phyloP scores from a whole-genome alignment of 768 basidiomycete species.

The Brasilioporus rufonigricans region DNA sequence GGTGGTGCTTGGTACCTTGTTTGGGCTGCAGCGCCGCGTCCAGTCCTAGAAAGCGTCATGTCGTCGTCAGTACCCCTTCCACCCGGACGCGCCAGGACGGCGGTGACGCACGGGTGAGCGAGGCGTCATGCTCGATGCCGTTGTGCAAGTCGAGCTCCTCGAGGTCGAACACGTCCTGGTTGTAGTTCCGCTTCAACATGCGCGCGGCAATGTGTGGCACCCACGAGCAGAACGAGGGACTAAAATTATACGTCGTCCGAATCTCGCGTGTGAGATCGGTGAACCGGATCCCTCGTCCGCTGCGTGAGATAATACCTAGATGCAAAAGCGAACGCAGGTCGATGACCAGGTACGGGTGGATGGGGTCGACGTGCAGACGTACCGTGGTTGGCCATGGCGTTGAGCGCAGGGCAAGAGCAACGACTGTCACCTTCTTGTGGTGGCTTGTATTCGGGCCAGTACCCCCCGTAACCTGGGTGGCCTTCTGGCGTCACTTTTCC shows the following conservation, averaged over 20 bases:
- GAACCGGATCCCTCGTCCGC: constrained; percentile 73
- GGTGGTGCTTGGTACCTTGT: constrained; percentile 51
- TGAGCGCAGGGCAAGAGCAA: constrained; percentile 71
- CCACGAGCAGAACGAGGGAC: constrained; percentile 63
- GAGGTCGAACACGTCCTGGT: constrained; percentile 58
- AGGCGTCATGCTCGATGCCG: constrained; percentile 42
- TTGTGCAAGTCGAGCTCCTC: constrained; percentile 71
- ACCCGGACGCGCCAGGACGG: not conserved
- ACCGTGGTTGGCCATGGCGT: constrained; percentile 86
- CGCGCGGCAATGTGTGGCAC: constrained; percentile 60
- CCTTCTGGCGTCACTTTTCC: constrained; percentile 59
- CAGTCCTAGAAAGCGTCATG: constrained; percentile 43
- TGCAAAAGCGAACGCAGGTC: not conserved
- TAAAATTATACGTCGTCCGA: constrained; percentile 65
- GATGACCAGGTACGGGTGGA: not conserved
- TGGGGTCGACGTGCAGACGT: not conserved
- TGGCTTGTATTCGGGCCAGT: constrained; percentile 67
- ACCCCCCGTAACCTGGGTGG: constrained; percentile 55
- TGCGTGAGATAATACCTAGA: constrained; percentile 47
- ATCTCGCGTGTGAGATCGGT: constrained; percentile 41
- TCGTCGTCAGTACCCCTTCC: not conserved
- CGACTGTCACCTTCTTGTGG: constrained; percentile 65
- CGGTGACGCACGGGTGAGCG: constrained; percentile 32
- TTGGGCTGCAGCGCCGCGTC: constrained; percentile 46
- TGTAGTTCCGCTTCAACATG: constrained; percentile 55